Conservation (phyloP, 345 rosid genomes). For the Chamaenerion angustifolium region DNA sequence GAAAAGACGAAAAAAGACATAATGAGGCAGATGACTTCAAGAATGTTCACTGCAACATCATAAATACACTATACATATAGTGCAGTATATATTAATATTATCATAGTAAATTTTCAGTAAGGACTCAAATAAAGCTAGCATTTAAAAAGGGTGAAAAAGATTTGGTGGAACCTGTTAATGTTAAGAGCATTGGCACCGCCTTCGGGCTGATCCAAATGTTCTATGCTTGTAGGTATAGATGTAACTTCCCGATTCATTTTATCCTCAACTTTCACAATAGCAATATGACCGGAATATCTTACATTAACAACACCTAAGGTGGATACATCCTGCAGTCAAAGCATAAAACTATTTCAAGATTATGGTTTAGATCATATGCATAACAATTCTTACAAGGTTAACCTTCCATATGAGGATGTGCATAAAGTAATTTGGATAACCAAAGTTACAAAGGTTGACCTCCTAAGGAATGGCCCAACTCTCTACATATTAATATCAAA, state of each 20-base stretch:
- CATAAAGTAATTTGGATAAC: too few species aligned
- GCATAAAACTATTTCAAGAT: slow-evolving; percentile 6
- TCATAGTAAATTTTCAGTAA: not conserved
- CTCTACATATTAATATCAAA: too few species aligned
- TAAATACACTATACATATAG: too few species aligned
- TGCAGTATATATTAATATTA: not conserved
- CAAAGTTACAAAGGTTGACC: too few species aligned
- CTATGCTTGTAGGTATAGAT: slow-evolving; percentile 45
- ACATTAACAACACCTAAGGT: slow-evolving; percentile 71
- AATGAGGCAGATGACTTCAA: not conserved
- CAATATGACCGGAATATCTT: slow-evolving; percentile 76
- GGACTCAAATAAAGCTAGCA: too few species aligned
- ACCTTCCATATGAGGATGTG: too few species aligned
- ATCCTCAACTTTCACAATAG: slow-evolving; percentile 58
- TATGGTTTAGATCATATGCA: too few species aligned
- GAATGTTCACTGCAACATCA: not conserved
- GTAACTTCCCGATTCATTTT: slow-evolving; percentile 31
- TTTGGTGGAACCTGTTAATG: slow-evolving; percentile 51
- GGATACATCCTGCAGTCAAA: slow-evolving; percentile 55
- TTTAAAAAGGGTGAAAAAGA: too few species aligned
- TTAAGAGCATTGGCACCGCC: slow-evolving; percentile 98
- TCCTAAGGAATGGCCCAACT: too few species aligned
- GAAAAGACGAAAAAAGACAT: slow-evolving; percentile 14
- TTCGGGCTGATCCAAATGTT: slow-evolving; percentile 78
- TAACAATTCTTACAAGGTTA: too few species aligned